These are phyloP conservation scores for Barnettozyma vustinii DNA, from an alignment of 805 yeast species.

Conservation along the genomic window DNA sequence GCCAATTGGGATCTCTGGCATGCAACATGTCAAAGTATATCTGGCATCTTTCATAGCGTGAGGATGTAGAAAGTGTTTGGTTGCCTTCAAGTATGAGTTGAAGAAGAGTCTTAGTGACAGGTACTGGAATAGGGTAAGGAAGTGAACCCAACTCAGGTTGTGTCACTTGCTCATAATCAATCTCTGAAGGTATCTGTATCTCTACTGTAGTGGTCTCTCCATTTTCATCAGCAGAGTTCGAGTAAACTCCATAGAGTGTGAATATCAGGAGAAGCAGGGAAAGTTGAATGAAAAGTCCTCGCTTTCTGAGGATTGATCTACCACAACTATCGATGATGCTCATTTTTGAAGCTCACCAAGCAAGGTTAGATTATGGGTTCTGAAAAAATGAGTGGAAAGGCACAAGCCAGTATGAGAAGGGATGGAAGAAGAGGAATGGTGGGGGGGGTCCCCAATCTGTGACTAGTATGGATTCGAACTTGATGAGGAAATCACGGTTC, in stretches of 20 bases:
- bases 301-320: background rate
- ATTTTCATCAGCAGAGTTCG: background rate
- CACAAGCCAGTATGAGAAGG: too few relatives aligned
- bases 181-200: background rate
- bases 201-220: background rate
- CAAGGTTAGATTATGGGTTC: too few relatives aligned
- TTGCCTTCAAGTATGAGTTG: background rate
- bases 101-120: background rate
- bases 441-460: too few relatives aligned
- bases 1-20: constrained; percentile 19
- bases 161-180: background rate
- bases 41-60: constrained; percentile 21
- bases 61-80: background rate
- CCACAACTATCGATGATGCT: background rate
- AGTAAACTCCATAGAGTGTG: too few relatives aligned
- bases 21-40: constrained; percentile 26
- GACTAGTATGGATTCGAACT: too few relatives aligned
- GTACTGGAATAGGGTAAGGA: background rate
- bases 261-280: background rate
- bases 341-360: background rate
- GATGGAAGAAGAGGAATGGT: too few relatives aligned
- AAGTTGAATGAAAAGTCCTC: background rate
- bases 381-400: too few relatives aligned
- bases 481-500: too few relatives aligned
- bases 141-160: background rate